Base-by-base conservation (phyloP, 495 filamentous ascomycete species). In the Neurospora pannonica region DNA sequence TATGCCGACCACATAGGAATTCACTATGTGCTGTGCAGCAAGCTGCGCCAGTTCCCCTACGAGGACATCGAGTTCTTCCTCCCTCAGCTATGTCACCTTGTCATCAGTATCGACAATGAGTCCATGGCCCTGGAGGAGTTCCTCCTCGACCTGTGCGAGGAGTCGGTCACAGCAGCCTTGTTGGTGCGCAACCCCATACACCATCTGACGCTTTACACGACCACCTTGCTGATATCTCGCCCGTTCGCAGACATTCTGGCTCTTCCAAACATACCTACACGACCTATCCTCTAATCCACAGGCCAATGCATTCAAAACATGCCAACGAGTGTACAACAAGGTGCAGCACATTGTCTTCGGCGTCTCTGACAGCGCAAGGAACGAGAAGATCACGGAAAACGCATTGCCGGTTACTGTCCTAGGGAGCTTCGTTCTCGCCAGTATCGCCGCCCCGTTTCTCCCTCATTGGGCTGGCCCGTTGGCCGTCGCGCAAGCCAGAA, bases 41-140 rank as follows among this genome's bases (percentile, higher is more conserved):
- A 94, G 86, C 87, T 94, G 70, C 91, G 92, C 77, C 90, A 92
- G 81, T 94, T 94, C 82, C 89, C 88, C 75, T 93, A 93, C 83
- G 90, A 92, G 83, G 91, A 94, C 83, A 92, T 94, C 80, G 92
- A 94, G 81, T 94, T 94, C 88, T 93, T 93, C 83, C 87, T 94
- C 24, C 92, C 92, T 67, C 92, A 92, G 82, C 84, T 94, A 83
- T 93, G 92, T 82, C 92, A 94, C 83, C 88, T 94, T 73, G 86
- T 92, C 77, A 89, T 94, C 75, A 92, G 90, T 82, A 87, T 93
- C 81, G 89, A 93, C 83, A 93, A 93, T 83, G 92, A 94, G 84
- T 93, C 91, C 71, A 93, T 94, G 90, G 92, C 92, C 31, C 81
- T 94, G 82, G 92, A 94, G 82, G 92, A 94, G 80, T 94, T 93